Base-by-base conservation (phyloP, 1,284 basidiomycete species). In the Sanghuangporus sanghuang region DNA sequence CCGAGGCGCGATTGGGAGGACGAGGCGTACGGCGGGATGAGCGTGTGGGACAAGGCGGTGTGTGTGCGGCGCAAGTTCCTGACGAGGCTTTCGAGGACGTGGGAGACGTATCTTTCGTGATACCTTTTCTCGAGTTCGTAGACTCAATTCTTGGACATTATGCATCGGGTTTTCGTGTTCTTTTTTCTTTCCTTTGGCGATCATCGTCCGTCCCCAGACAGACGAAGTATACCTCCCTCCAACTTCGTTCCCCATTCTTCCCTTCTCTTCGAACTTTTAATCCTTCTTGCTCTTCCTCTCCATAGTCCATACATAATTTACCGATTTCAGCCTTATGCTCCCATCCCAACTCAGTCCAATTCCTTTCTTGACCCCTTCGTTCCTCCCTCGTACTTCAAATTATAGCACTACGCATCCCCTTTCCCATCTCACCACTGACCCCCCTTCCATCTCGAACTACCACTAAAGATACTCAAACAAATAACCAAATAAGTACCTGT, bases 41-140 rank as follows among this genome's bases (percentile, higher is more conserved):
- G 64, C 42, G 61, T 66, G 6, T 66, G 65, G 65, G 65, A 66
- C 38, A 63, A 66, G 62, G 65, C 65, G 32, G 48, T 66, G 32
- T 44, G 54, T n/a, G 62, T 66, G 21, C 49, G 65, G 39, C 36
- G 36, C n/a, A 66, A 66, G 50, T 66, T 66, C 54, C 48, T 65
- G 39, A 46, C 55, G 9, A 46, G 64, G 40, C 42, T 62, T 6
- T 65, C 64, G 48, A 54, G 61, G n/a, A 65, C 48, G 18, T 61
- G 53, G 56, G 53, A 54, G 53, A 36, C 53, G 53, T 54, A 54
- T 52, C 44, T 46, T 12, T 46, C 44, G 14, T 46, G 44, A 46
- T 46, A n/a, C 44, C 11, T 18, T 46, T 32, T 32, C 27, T 32
- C 5, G 27, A 23, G 27, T 32, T 32, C 23, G 1, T 32, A 3